These are phyloP conservation scores for Mycena kentingensis DNA, from an alignment of 768 basidiomycete genomes.

Conservation along the genomic window DNA sequence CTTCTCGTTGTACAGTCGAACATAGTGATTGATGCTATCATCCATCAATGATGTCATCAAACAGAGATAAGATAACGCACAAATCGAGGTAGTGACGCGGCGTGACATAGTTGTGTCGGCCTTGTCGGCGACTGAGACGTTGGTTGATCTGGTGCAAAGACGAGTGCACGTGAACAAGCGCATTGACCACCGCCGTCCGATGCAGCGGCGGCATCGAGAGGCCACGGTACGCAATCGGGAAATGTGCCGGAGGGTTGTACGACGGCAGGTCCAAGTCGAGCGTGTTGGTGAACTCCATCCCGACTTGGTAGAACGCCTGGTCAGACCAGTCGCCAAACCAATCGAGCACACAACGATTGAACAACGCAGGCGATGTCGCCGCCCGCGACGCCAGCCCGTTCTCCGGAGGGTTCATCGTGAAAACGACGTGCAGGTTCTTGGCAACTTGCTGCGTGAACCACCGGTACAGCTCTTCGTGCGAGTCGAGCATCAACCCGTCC, in stretches of 20 bases:
- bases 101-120: slow-evolving; percentile 95
- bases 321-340: slow-evolving; percentile 99
- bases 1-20: slow-evolving; percentile 92
- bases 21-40: slow-evolving; percentile 92
- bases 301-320: slow-evolving; percentile 98
- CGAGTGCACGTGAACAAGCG: slow-evolving; percentile 87
- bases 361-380: slow-evolving; percentile 95
- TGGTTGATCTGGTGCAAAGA: slow-evolving; percentile 89
- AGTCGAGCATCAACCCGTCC: slow-evolving; percentile 97
- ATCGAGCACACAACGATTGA: slow-evolving; percentile 98
- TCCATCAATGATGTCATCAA: slow-evolving; percentile 9
- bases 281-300: slow-evolving; percentile 92
- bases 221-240: slow-evolving; percentile 88
- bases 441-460: slow-evolving; percentile 99
- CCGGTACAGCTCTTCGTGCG: slow-evolving; percentile 93
- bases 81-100: slow-evolving; percentile 98
- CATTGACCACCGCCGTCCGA: slow-evolving; percentile 90
- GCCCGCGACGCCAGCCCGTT: slow-evolving; percentile 94
- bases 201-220: slow-evolving; percentile 86
- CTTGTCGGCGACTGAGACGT: slow-evolving; percentile 86
- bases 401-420: slow-evolving; percentile 98
- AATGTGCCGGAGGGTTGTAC: slow-evolving; percentile 76
- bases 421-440: slow-evolving; percentile 96
- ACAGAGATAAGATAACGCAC: slow-evolving; percentile 51
- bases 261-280: slow-evolving; percentile 88